Percentiles rank a stretch among this genome's conserved stretches.
Conservation (phyloP, 2,329 filamentous ascomycete species). For the Conoideocrella luteorostrata region DNA sequence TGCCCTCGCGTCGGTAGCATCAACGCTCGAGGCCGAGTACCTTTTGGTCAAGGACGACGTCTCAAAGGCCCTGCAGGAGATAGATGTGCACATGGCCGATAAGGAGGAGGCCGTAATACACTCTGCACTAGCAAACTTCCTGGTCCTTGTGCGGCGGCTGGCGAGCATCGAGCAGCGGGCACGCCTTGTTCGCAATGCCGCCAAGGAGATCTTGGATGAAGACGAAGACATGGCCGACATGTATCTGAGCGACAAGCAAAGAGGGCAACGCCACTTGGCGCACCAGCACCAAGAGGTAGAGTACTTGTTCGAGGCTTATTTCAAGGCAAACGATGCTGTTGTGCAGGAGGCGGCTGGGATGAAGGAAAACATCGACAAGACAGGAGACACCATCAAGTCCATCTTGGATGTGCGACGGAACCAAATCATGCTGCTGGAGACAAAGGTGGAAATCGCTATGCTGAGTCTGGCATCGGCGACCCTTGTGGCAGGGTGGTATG, state of each 20-base stretch:
- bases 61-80: constrained; percentile 9
- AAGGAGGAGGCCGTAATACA: constrained; percentile 15
- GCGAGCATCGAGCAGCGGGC: constrained; percentile 24
- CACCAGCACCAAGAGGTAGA: constrained; percentile 29
- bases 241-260: constrained; percentile 25
- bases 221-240: constrained; percentile 30
- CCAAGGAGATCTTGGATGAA: constrained; percentile 26
- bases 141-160: constrained; percentile 21
- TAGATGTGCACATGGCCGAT: constrained; percentile 6
- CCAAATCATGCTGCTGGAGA: constrained; percentile 32
- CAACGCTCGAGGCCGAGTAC: constrained; percentile 26
- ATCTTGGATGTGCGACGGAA: constrained; percentile 28
- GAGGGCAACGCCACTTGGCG: constrained; percentile 20
- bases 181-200: constrained; percentile 24
- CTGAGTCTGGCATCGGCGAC: constrained; percentile 27
- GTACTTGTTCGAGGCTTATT: constrained; percentile 30
- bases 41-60: constrained; percentile 14
- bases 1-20: constrained; percentile 26
- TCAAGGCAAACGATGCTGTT: constrained; percentile 26
- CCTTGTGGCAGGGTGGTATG: constrained; percentile 27
- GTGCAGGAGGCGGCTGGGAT: constrained; percentile 20
- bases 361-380: constrained; percentile 23
- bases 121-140: constrained; percentile 19
- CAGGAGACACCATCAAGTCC: constrained; percentile 25
- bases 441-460: constrained; percentile 29